Evolutionary conservation across 345 rosid genomes (phyloP).

Genomic region (Sonneratia alba): DNA sequence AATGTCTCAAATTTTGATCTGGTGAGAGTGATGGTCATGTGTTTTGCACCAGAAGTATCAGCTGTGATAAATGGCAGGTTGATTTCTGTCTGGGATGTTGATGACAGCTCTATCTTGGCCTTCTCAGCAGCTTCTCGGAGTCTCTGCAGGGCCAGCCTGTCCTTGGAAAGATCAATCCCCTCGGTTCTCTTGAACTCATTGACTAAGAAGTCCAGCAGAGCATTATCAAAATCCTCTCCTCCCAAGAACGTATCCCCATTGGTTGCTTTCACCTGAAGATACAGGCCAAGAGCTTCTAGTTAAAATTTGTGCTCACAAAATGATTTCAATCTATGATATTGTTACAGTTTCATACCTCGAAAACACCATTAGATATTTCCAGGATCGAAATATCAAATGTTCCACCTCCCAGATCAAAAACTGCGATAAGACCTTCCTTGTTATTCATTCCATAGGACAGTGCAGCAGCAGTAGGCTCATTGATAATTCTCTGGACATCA

Average conservation of each 20-base stretch:
- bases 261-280: constrained; percentile 33
- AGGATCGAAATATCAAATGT: constrained; percentile 33
- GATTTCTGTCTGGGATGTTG: constrained; percentile 29
- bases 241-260: constrained; percentile 28
- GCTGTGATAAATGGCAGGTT: constrained; percentile 33
- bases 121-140: constrained; percentile 34
- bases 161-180: constrained; percentile 24
- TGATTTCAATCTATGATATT: background rate
- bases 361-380: constrained; percentile 37
- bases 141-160: constrained; percentile 31
- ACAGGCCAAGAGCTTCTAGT: background rate
- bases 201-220: constrained; percentile 27
- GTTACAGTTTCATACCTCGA: constrained; percentile 19
- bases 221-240: constrained; percentile 20
- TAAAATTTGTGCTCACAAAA: background rate
- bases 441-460: constrained; percentile 35
- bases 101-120: constrained; percentile 33
- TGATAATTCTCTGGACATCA: constrained; percentile 33
- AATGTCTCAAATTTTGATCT: constrained; percentile 25
- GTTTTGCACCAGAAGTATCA: constrained; percentile 32
- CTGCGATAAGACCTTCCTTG: constrained; percentile 38
- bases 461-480: constrained; percentile 40
- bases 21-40: constrained; percentile 27
- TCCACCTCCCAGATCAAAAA: constrained; percentile 36
- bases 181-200: constrained; percentile 22